Base-by-base conservation (phyloP, 768 basidiomycete species). In the Rhizopogon vulgaris region DNA sequence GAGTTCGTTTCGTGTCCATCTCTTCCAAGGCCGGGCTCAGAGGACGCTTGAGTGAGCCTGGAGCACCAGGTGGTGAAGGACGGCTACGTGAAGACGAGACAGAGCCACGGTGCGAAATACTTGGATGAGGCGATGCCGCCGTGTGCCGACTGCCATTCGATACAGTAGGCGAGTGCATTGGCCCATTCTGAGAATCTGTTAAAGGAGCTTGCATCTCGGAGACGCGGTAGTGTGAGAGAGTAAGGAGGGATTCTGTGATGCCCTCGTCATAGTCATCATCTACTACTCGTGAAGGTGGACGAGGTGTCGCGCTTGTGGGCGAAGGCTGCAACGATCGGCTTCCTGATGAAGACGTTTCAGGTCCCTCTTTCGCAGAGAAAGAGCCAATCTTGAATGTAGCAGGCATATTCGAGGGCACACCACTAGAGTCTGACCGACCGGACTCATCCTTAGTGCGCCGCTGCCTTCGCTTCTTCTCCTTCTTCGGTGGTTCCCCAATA, bases 221-320 rank as follows among this genome's bases (percentile, higher is more conserved):
- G 28, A 69, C 62, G 38, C 76, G 68, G 57, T 67, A 70, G 56
- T 59, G 85, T 69, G 52, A 68, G 5, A 96, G 74, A 2, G 78
- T 82, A 68, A 96, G 89, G 32, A 96, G 71, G 0, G 89, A 82
- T 58, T 92, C 91, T 4, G 90, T 83, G n/a, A 84, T 88, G 24
- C 87, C 89, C 66, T 94, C 94, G 59, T 98, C 94, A 59, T 96
- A 96, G 60, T 96, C 89, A 58, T 98, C 94, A 61, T 96, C 92
- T 15, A 94, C 78, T 1, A 79, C 71, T 6, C 94, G 77, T 10
- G 82, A 73, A 6, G 85, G 83, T 15, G 82, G 78, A 36, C 79
- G 69, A 48, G 82, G 78, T 6, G 77, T 76, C 17, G 74, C 78
- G 52, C 76, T 80, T 2, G 80, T 87, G 1, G 87, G 86, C 28